phyloP scores from a whole-genome alignment of 2,329 filamentous ascomycete genomes.

The Claviceps monticola region DNA sequence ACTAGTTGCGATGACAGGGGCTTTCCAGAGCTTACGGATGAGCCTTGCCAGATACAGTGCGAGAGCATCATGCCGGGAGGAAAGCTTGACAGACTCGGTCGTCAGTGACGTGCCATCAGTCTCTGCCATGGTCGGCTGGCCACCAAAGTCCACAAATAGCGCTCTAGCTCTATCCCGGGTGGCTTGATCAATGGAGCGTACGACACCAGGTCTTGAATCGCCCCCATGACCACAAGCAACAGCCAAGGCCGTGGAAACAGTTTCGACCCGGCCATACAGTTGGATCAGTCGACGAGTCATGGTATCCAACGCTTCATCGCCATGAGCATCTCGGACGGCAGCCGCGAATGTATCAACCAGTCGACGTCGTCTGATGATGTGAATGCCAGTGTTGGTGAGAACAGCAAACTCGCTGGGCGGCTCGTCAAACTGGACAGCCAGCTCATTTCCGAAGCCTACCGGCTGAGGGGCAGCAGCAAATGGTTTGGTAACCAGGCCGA shows the following conservation, averaged over 20 bases:
- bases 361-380: slow-evolving; percentile 68
- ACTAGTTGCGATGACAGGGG: slow-evolving; percentile 50
- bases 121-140: slow-evolving; percentile 72
- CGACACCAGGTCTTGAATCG: slow-evolving; percentile 56
- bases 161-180: slow-evolving; percentile 75
- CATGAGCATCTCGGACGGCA: slow-evolving; percentile 57
- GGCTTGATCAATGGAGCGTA: slow-evolving; percentile 67
- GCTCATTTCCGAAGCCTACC: slow-evolving; percentile 81
- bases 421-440: slow-evolving; percentile 90
- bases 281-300: slow-evolving; percentile 75
- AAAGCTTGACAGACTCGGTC: slow-evolving; percentile 73
- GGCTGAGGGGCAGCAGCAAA: slow-evolving; percentile 57
- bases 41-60: slow-evolving; percentile 78
- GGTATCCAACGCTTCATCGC: slow-evolving; percentile 66
- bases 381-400: slow-evolving; percentile 80
- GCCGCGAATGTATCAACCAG: slow-evolving; percentile 87
- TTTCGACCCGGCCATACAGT: slow-evolving; percentile 78
- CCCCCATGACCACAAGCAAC: slow-evolving; percentile 90
- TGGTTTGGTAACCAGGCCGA: slow-evolving; percentile 61
- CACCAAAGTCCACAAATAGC: slow-evolving; percentile 85
- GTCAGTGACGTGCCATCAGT: slow-evolving; percentile 56
- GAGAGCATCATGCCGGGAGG: slow-evolving; percentile 77
- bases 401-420: slow-evolving; percentile 73
- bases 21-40: slow-evolving; percentile 80
- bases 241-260: slow-evolving; percentile 77